Percentiles rank a stretch among this genome's conserved stretches.
Evolutionary conservation across 345 rosid species (phyloP).

Genomic region (Eucalyptus marginata): DNA sequence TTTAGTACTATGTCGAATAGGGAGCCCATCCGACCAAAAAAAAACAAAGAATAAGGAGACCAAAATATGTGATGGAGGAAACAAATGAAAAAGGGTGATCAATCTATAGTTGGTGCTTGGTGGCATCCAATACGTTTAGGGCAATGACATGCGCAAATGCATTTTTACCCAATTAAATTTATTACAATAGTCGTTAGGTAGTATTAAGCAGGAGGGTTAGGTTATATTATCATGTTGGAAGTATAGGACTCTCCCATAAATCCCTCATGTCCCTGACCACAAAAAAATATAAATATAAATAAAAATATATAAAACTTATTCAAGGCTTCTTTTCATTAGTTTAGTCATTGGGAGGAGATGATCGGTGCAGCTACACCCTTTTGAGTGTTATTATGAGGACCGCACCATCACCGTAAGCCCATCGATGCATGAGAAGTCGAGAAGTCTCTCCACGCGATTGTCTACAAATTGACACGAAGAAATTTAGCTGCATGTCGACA

Average conservation of each 20-base stretch:
- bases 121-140: neutral
- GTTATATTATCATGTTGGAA: neutral
- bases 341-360: neutral
- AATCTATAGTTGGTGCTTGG: neutral
- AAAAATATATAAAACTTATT: too few species aligned
- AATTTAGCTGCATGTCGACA: too few species aligned
- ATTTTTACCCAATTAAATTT: neutral
- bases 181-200: neutral
- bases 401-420: accelerated
- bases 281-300: too few species aligned
- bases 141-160: neutral
- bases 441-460: neutral
- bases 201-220: neutral
- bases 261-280: neutral
- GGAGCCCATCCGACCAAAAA: neutral
- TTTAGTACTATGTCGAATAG: too few species aligned
- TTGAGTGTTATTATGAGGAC: neutral
- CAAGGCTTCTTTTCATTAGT: neutral
- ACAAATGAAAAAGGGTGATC: neutral
- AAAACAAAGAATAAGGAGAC: too few species aligned
- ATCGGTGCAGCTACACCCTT: neutral
- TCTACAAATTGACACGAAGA: neutral
- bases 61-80: neutral
- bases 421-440: neutral
- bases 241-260: neutral